A percentile compares a stretch with the other conserved stretches of the same genome.
These are phyloP conservation scores for Kurtzmaniella quercitrusa DNA, from an alignment of 1,139 yeast species.

Conservation along the genomic window DNA sequence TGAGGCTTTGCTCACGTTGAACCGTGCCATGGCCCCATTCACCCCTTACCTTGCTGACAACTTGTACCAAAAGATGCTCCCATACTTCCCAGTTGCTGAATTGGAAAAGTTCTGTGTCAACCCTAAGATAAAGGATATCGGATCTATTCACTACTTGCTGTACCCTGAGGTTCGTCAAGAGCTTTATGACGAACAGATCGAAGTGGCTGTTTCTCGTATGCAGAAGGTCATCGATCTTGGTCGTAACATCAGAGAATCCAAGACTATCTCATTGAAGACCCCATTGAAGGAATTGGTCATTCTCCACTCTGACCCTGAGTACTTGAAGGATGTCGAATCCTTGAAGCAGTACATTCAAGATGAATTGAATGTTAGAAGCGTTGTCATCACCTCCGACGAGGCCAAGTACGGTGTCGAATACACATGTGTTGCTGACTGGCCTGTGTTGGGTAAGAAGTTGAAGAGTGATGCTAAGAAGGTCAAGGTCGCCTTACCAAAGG, in stretches of 20 bases:
- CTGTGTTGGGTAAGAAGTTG: conserved; percentile 93
- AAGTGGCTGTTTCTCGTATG: conserved; percentile 88
- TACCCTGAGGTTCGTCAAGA: conserved; percentile 87
- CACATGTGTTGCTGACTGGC: conserved; percentile 98
- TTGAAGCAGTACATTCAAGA: conserved; percentile 78
- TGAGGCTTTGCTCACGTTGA: conserved; percentile 83
- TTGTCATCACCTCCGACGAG: conserved; percentile 88
- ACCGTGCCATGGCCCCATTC: conserved; percentile 98
- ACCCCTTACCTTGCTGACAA: conserved; percentile 94
- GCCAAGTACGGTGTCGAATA: conserved; percentile 87
- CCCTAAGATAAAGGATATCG: conserved; percentile 48
- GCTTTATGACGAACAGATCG: conserved; percentile 73
- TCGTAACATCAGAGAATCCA: conserved; percentile 95
- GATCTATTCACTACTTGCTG: conserved; percentile 89
- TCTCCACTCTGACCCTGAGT: conserved; percentile 71
- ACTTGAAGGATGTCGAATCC: conserved; percentile 74
- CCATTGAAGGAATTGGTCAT: conserved; percentile 89
- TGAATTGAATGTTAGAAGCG: conserved; percentile 88
- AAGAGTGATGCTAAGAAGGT: conserved; percentile 92
- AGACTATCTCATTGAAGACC: conserved; percentile 86
- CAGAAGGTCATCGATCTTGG: conserved; percentile 96
- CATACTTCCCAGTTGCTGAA: conserved; percentile 53
- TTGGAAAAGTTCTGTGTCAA: conserved; percentile 42
- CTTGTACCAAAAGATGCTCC: conserved; percentile 73
- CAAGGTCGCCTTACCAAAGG: conserved; percentile 83